These are phyloP conservation scores for Senna siamea DNA, from an alignment of 306 rosid genomes.

Conservation along the genomic window DNA sequence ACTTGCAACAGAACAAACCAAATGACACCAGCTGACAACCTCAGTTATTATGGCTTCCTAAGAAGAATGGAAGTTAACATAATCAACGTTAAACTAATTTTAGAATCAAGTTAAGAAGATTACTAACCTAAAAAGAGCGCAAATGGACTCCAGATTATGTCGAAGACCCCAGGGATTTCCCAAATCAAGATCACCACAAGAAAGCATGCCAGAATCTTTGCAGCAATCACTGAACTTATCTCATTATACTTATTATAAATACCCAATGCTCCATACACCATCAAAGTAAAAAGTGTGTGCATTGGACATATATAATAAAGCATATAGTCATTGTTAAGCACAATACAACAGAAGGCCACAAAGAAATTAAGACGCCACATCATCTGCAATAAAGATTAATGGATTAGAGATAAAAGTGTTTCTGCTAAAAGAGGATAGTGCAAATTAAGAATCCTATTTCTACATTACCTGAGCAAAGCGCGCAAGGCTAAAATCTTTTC, in stretches of 20 bases:
- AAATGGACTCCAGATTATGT: constrained; percentile 77
- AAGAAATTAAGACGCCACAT: constrained; percentile 99
- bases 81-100: constrained; percentile 26
- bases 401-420: constrained; percentile 18
- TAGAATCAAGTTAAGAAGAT: constrained; percentile 9
- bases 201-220: constrained; percentile 85
- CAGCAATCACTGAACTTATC: constrained; percentile 73
- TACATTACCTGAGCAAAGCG: constrained; percentile 91
- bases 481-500: constrained; percentile 92
- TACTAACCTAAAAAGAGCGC: constrained; percentile 80
- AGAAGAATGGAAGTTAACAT: constrained; percentile 20
- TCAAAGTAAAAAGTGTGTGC: constrained; percentile 96
- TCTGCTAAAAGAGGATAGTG: background rate
- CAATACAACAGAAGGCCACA: constrained; percentile 87
- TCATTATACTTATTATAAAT: constrained; percentile 88
- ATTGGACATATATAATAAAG: constrained; percentile 97
- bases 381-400: constrained; percentile 68
- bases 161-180: constrained; percentile 97
- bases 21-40: constrained; percentile 30
- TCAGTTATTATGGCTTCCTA: constrained; percentile 30
- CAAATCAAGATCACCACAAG: constrained; percentile 88
- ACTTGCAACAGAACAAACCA: background rate
- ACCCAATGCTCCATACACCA: constrained; percentile 99
- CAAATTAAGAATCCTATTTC: constrained; percentile 6
- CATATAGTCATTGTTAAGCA: constrained; percentile 94